Evolutionary conservation across 495 filamentous ascomycete species (phyloP).

Genomic region (Lineolata rhizophorae): DNA sequence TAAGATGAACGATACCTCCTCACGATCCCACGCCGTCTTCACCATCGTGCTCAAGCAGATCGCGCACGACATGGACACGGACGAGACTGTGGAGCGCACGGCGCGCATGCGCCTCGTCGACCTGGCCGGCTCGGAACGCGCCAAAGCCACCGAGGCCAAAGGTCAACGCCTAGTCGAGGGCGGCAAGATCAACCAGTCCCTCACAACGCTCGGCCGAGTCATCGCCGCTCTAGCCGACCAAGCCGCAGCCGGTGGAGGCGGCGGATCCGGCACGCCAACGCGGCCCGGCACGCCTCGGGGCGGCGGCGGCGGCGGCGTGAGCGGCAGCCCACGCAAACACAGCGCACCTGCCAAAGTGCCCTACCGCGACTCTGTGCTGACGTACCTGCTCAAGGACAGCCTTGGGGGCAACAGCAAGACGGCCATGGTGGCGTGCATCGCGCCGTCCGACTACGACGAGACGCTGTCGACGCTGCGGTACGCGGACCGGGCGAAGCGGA

Average conservation of each 20-base stretch:
- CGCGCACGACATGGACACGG: conserved; percentile 76
- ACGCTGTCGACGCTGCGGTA: conserved; percentile 90
- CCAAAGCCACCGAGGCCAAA: conserved; percentile 88
- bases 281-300: not conserved
- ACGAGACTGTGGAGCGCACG: conserved; percentile 84
- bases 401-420: conserved; percentile 93
- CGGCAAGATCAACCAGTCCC: conserved; percentile 94
- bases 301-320: not conserved
- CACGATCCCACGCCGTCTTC: conserved; percentile 87
- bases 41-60: conserved; percentile 97
- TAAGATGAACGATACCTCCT: conserved; percentile 98
- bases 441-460: conserved; percentile 90
- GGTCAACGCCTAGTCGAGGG: conserved; percentile 79
- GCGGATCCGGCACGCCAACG: not conserved
- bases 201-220: conserved; percentile 85
- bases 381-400: conserved; percentile 88
- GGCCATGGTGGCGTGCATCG: conserved; percentile 96
- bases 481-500: conserved; percentile 92
- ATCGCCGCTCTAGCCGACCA: conserved; percentile 92
- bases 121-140: conserved; percentile 83
- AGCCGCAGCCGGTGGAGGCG: conserved; percentile 22
- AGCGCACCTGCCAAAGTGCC: conserved; percentile 35
- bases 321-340: conserved; percentile 18
- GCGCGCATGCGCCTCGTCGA: conserved; percentile 91
- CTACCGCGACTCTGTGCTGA: conserved; percentile 92